Evolutionary conservation across 176 grass and related monocot species (phyloP), one percentile per base, ranked within the genome.

Genomic region (Triticum dicoccoides): DNA sequence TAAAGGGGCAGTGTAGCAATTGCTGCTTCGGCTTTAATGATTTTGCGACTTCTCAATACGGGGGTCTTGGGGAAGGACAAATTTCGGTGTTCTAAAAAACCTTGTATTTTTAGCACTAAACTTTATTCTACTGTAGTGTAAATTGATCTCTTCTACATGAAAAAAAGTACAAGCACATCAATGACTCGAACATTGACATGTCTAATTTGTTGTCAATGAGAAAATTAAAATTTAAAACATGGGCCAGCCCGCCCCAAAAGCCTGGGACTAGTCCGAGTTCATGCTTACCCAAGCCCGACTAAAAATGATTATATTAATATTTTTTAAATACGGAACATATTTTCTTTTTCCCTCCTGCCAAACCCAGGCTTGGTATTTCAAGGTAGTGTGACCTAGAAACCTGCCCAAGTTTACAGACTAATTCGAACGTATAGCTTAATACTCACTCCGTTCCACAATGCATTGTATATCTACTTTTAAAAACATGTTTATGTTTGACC

Each of bases 21-120:
- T n/a, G 23, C 34, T 75, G 23, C 44, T 66, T 59, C 71, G 23
- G 10, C 72, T 82, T 87, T 88, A 81, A 42, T 8, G 15, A 6
- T 23, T 35, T 49, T 82, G 61, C 61, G 45, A 18, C 71, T 74
- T 74, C 44, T 14, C 25, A 20, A 3, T 59, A 33, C 5, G 10
- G 2, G 9, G 21, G 32, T 10, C 54, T 25, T 20, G 47, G 25
- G 4, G 4, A 4, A 20, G 39, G 39, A 25, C 5, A 11, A 25
- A 12, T 12, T 74, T 8, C 54, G 18, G 18, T 8, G 54, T 2
- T 58, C 18, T 58, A 58, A 58, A 7, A 58, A 41, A 41, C 2
- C 39, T 9, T 9, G 2, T 9, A 9, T 44, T 44, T 39, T 44
- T 44, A 44, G 42, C 10, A 44, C 3, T 9, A 9, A 41, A 39